These are phyloP conservation scores for Phytophthora podocarpi DNA, from an alignment of 352 stramenopile genomes.

Conservation along the genomic window DNA sequence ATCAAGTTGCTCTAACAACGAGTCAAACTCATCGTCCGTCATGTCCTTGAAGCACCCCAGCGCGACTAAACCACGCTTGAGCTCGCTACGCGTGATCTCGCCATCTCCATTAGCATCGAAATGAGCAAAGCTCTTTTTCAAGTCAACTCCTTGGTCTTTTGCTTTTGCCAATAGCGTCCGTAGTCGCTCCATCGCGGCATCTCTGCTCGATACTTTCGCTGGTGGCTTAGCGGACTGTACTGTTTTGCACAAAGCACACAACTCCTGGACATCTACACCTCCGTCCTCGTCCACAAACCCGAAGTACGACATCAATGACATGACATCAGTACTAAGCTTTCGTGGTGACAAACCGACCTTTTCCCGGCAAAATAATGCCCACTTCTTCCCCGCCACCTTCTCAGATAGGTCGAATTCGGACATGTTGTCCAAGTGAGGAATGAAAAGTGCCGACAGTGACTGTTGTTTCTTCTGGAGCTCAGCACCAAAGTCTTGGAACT, in stretches of 20 bases:
- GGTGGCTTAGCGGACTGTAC: not conserved
- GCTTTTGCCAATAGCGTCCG: conserved; percentile 38
- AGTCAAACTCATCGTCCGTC: conserved; percentile 42
- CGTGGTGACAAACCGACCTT: conserved; percentile 33
- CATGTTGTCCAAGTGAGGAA: conserved; percentile 28
- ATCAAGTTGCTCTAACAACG: conserved; percentile 54
- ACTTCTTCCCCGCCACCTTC: conserved; percentile 32
- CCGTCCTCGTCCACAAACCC: conserved; percentile 30
- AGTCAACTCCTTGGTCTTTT: conserved; percentile 48
- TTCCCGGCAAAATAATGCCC: conserved; percentile 38
- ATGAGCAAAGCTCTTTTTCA: conserved; percentile 57
- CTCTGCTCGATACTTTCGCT: conserved; percentile 1
- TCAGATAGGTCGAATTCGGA: conserved; percentile 3
- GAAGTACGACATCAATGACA: conserved; percentile 36
- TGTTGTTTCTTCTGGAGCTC: conserved; percentile 49
- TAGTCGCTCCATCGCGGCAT: conserved; percentile 18
- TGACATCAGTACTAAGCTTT: conserved; percentile 21
- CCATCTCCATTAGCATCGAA: conserved; percentile 75
- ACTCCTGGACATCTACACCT: conserved; percentile 32
- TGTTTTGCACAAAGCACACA: conserved; percentile 30
- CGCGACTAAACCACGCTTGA: conserved; percentile 50
- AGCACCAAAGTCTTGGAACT: conserved; percentile 63
- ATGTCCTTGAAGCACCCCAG: conserved; percentile 60
- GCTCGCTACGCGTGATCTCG: conserved; percentile 58
- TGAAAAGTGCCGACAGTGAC: conserved; percentile 28